Base-by-base conservation (phyloP, 164 flowering plant species). In the Chimonanthus praecox region DNA sequence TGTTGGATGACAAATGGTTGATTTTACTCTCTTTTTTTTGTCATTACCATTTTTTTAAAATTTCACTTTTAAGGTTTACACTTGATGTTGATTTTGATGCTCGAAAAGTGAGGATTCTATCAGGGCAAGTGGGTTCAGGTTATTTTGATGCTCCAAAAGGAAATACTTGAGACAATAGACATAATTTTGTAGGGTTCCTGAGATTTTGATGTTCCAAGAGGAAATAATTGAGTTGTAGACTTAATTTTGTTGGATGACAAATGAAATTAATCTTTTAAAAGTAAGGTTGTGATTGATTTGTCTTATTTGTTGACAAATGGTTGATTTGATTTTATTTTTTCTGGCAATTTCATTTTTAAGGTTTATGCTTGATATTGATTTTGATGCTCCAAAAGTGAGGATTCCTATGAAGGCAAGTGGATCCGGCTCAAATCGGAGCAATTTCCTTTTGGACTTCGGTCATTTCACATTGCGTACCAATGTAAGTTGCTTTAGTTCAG, bases 1-100 rank as follows among this genome's bases (percentile, higher is more conserved):
- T 5, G 18, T 44, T 65, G 33, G 33, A 33, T 33, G 68, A 43
- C 46, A 33, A 33, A 33, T 33, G 33, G 33, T 33, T 33, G 33
- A 33, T 33, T 33, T 33, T 33, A 33, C 33, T 33, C 1, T 21
- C 0, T 33, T 33, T 33, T 33, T 33, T 33, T 33, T 33, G 33
- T 33, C 33, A 33, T 33, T 33, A 1, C 0, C 33, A 33, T 33
- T 33, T 33, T 33, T 33, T 33, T 33, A 0, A 33, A 33, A 33
- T n/a, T 68, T 72, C 43, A 65, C 75, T n/a, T 60, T 77, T 69
- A 87, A 92, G 97, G 74, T 92, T 92, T 87, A 90, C 92, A 43
- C 94, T 96, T 61, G 98, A 96, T 78, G 87, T 96, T 87, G 98
- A 96, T 84, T 80, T 96, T 81, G 97, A 90, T 86, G 99, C 99